Conservation (phyloP, 2,329 filamentous ascomycete genomes). For the Xylariomycetidae sp. region DNA sequence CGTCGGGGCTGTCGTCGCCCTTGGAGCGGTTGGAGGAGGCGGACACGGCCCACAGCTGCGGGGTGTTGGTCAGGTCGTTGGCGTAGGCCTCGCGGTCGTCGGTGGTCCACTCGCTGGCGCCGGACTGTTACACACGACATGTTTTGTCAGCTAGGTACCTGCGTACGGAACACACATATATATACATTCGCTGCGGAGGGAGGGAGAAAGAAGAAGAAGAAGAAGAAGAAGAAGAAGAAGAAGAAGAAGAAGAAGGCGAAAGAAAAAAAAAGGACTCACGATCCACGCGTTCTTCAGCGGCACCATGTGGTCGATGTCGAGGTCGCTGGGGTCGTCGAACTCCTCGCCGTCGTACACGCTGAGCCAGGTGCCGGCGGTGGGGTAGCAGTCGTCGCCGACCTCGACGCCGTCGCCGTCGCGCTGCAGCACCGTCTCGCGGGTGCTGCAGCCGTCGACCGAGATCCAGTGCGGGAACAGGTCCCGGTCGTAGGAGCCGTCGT, state of each 20-base stretch:
- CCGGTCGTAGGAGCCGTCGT: conserved; percentile 11
- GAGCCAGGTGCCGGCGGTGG: conserved; percentile 62
- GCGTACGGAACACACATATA: background rate
- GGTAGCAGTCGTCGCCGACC: conserved; percentile 51
- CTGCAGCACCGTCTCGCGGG: conserved; percentile 64
- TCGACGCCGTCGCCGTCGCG: conserved; percentile 64
- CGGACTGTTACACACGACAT: no score
- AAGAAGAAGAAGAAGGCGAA: background rate
- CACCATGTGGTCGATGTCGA: conserved; percentile 82
- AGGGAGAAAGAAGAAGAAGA: background rate
- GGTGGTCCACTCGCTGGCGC: conserved; percentile 67
- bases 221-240: background rate
- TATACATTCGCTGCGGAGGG: no score
- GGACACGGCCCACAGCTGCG: conserved; percentile 75
- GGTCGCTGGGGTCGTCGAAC: conserved; percentile 61
- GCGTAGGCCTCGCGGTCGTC: conserved; percentile 62
- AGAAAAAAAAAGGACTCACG: conserved; percentile 30
- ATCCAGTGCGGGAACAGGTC: conserved; percentile 15
- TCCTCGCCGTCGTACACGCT: conserved; percentile 68
- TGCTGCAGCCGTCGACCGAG: conserved; percentile 50
- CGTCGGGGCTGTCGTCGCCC: conserved; percentile 66
- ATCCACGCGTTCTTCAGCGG: conserved; percentile 78
- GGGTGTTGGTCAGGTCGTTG: conserved; percentile 68
- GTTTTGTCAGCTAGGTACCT: background rate
- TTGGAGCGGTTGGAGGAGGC: conserved; percentile 69